A percentile compares a stretch with the other conserved stretches of the same genome.
Conservation (phyloP, 2,329 filamentous ascomycete genomes). For the Pseudocercospora eumusae region DNA sequence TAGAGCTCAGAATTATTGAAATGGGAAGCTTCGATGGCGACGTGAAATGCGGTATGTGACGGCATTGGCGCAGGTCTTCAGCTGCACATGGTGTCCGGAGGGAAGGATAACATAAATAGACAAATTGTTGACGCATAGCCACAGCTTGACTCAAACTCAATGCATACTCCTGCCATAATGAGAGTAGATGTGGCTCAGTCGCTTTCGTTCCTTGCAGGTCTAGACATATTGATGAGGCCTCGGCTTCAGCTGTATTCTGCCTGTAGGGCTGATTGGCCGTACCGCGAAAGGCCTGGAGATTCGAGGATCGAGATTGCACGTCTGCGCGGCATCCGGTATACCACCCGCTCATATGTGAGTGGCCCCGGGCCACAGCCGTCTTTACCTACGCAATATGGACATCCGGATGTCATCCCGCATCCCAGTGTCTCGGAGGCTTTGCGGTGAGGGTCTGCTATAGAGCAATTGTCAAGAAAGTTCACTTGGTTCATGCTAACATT, state of each 20-base stretch:
- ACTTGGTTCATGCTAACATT: neutral
- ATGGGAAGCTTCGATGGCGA: neutral
- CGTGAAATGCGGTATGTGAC: neutral
- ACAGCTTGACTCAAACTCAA: constrained; percentile 6
- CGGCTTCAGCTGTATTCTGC: neutral
- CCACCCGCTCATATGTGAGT: neutral
- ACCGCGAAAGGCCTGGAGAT: neutral
- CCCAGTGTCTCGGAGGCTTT: neutral
- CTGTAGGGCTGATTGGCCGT: neutral
- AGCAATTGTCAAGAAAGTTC: constrained; percentile 1
- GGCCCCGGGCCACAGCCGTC: neutral
- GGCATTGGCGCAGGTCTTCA: neutral
- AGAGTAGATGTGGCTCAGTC: neutral
- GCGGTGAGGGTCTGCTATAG: neutral
- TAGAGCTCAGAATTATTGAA: constrained; percentile 20
- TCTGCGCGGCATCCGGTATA: neutral
- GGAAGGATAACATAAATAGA: no score
- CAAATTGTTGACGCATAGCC: constrained; percentile 6
- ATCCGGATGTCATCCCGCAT: neutral
- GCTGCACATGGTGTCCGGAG: neutral
- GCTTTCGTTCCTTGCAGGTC: neutral
- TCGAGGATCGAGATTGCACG: constrained; percentile 4
- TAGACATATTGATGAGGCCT: neutral
- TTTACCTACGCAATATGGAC: no score
- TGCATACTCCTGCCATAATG: neutral